A percentile compares a stretch with the other conserved stretches of the same genome.
Conservation (phyloP, 495 filamentous ascomycete genomes). For the Staphylotrichum tortipilum region DNA sequence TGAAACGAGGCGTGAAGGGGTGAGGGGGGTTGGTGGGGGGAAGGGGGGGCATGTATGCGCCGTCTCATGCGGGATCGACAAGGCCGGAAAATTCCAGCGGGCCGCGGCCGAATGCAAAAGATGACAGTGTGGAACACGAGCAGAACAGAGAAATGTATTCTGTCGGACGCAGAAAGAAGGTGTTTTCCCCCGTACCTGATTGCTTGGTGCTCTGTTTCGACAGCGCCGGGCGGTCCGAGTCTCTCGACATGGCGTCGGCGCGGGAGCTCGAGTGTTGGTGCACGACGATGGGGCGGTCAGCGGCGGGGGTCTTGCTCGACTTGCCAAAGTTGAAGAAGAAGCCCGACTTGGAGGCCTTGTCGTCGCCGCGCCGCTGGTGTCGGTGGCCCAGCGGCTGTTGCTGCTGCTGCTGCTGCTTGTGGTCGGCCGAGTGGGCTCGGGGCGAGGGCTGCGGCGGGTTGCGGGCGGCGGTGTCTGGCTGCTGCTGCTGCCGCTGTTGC, state of each 20-base stretch:
- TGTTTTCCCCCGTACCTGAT: constrained; percentile 38
- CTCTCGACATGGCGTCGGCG: constrained; percentile 38
- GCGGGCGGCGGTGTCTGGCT: constrained; percentile 4
- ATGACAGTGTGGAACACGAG: not conserved
- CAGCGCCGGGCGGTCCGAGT: constrained; percentile 30
- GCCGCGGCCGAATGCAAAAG: not conserved
- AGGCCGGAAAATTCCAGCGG: not conserved
- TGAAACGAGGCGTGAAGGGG: constrained; percentile 6
- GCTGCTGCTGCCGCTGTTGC: constrained; percentile 8
- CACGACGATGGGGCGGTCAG: constrained; percentile 29
- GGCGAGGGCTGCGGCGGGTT: constrained; percentile 15
- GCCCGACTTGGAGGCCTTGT: constrained; percentile 30
- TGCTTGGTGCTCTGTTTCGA: constrained; percentile 37
- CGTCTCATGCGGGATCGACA: not conserved
- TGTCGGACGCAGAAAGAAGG: not conserved
- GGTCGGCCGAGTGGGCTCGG: constrained; percentile 10
- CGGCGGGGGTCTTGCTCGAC: constrained; percentile 27
- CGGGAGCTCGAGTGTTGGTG: constrained; percentile 30
- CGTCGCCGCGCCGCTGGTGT: constrained; percentile 24
- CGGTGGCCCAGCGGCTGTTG: constrained; percentile 19
- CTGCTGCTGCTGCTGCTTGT: too few relatives aligned
- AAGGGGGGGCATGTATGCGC: not conserved
- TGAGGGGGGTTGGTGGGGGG: too few relatives aligned
- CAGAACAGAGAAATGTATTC: too few relatives aligned
- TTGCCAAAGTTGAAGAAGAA: constrained; percentile 43